Base-by-base conservation (phyloP, 352 stramenopile species). In the Phytophthora quininea region DNA sequence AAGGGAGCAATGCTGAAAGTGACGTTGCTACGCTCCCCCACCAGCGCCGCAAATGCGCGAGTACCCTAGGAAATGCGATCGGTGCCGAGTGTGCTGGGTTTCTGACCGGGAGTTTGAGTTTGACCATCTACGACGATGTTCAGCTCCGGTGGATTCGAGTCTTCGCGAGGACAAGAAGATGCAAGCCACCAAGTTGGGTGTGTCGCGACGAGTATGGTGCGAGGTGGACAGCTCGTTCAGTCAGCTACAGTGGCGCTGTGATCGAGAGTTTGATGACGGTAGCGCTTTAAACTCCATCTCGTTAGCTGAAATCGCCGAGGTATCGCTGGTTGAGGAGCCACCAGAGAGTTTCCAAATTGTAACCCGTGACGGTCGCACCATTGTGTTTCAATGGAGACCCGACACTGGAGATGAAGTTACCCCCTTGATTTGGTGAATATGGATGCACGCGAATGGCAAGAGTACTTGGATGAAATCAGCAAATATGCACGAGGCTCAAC, bases 141-240 rank as follows among this genome's bases (percentile, higher is more conserved):
- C 30, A 11, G 14, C 24, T 7, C 47, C 19, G 33, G 32, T 5
- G 43, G 27, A 54, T 10, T 12, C n/a, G n/a, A 54, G 58, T 5
- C 45, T 54, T 24, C 33, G 37, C n/a, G 32, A 47, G 19, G 48
- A 61, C 31, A 56, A 58, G 1, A 53, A 59, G 7, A 47, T 38
- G 15, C 62, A 19, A n/a, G 30, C 19, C 0, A 8, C 43, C 5
- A 76, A 67, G 3, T 45, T 84, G 15, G 77, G 77, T 11, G 30
- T 76, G 35, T 58, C 82, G 14, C 66, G 80, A 3, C 80, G 78
- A 19, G 75, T 89, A 15, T 89, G 76, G 74, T 89, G 80, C 48
- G 80, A 89, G 42, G 66, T 91, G 32, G 79, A 88, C 54, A 52
- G 14, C 12, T 73, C 61, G n/a, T 64, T 84, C 29, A 79, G 73